phyloP scores from a whole-genome alignment of 1,284 basidiomycete genomes.

The Kalmanozyma brasiliensis region DNA sequence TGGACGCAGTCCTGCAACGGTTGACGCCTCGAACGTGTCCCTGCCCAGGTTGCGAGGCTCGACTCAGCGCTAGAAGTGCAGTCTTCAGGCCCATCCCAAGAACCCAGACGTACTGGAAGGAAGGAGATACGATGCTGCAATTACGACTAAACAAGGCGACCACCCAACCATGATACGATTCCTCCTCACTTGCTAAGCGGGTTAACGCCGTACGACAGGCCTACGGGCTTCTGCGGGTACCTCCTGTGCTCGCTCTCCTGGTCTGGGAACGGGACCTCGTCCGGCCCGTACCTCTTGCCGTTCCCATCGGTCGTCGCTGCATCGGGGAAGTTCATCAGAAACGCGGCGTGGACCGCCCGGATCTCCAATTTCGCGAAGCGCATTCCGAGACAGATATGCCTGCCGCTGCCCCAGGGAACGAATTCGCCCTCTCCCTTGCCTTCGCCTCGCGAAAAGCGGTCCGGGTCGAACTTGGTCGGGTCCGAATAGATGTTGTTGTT shows the following conservation, averaged over 20 bases:
- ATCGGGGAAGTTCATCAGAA: slow-evolving; percentile 33
- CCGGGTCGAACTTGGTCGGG: slow-evolving; percentile 46
- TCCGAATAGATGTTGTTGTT: slow-evolving; percentile 42
- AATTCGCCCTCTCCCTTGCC: slow-evolving; percentile 46
- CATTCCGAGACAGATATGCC: slow-evolving; percentile 51
- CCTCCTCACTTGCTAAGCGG: slow-evolving; percentile 9
- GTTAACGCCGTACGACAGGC: slow-evolving; percentile 23
- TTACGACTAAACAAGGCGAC: too few species aligned
- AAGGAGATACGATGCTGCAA: too few species aligned
- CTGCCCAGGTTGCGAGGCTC: too few species aligned
- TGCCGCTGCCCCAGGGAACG: slow-evolving; percentile 48
- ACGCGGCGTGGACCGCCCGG: slow-evolving; percentile 29
- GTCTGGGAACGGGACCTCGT: slow-evolving; percentile 28
- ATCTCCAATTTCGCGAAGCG: slow-evolving; percentile 53
- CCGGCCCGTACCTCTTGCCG: slow-evolving; percentile 3
- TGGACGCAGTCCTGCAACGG: too few species aligned
- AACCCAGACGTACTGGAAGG: too few species aligned
- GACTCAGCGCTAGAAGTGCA: too few species aligned
- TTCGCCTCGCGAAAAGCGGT: slow-evolving; percentile 37
- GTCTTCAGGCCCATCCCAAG: too few species aligned
- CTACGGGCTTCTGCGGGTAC: slow-evolving; percentile 33
- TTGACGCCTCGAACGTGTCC: too few species aligned
- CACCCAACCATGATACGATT: too few species aligned
- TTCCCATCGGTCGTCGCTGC: slow-evolving; percentile 15
- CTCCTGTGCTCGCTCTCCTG: slow-evolving; percentile 49